Conservation (phyloP, 2,329 filamentous ascomycete genomes). For the Daldinia sp. region DNA sequence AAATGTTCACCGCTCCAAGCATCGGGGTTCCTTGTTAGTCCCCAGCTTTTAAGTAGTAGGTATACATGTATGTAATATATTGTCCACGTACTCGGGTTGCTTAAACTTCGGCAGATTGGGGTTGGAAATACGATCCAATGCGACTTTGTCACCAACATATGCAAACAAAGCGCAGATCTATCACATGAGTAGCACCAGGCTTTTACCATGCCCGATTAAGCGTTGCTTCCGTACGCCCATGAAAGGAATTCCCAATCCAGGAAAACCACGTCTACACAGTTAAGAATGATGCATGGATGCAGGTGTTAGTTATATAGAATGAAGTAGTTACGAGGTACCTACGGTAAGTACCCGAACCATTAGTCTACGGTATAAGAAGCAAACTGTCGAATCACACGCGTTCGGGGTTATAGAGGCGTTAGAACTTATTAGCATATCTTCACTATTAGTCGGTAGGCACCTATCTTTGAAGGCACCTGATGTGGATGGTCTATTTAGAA, state of each 20-base stretch:
- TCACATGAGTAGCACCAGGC: slow-evolving; percentile 1
- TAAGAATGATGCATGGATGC: too few species aligned
- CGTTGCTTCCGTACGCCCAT: background rate
- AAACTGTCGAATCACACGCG: too few species aligned
- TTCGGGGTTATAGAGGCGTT: too few species aligned
- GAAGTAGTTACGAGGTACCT: too few species aligned
- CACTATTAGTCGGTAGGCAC: too few species aligned
- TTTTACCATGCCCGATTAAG: background rate
- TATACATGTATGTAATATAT: background rate
- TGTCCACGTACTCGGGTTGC: slow-evolving; percentile 5
- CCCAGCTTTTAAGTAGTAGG: background rate
- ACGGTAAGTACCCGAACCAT: too few species aligned
- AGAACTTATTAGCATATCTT: too few species aligned
- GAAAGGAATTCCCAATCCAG: background rate
- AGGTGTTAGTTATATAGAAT: too few species aligned
- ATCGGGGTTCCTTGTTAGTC: background rate
- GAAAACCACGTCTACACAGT: too few species aligned
- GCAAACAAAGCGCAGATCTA: slow-evolving; percentile 4
- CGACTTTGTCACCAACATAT: background rate
- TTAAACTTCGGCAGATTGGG: slow-evolving; percentile 4
- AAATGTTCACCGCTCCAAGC: slow-evolving; percentile 25
- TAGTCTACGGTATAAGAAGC: too few species aligned
- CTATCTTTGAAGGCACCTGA: too few species aligned
- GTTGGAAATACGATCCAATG: background rate
- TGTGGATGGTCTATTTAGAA: too few species aligned